Percentiles rank a stretch among this genome's conserved stretches.
phyloP scores from a whole-genome alignment of 2,329 filamentous ascomycete genomes.

The Penicillium sp. region DNA sequence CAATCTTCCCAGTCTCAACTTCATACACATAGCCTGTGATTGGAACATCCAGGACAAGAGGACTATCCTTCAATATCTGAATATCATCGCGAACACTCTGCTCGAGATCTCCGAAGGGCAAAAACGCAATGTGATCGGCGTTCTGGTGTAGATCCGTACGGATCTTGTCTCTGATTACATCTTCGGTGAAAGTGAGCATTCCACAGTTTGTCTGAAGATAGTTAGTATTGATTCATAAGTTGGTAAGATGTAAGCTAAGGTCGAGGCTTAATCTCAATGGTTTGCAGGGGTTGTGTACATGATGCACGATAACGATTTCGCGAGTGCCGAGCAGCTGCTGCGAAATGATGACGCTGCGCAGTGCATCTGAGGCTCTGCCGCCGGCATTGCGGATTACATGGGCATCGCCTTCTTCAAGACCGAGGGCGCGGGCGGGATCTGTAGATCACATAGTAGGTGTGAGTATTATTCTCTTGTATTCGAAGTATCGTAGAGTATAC shows the following conservation, averaged over 20 bases:
- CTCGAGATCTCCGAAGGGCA: constrained; percentile 64
- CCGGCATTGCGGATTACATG: constrained; percentile 77
- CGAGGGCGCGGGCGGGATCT: constrained; percentile 66
- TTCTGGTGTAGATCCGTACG: constrained; percentile 51
- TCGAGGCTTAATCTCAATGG: neutral
- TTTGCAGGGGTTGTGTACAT: constrained; percentile 20
- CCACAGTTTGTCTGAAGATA: constrained; percentile 60
- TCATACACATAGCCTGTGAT: constrained; percentile 77
- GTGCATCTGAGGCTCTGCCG: constrained; percentile 63
- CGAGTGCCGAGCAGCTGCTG: constrained; percentile 74
- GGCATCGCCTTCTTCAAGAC: constrained; percentile 70
- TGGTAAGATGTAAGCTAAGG: neutral
- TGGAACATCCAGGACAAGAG: constrained; percentile 59
- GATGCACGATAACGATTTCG: constrained; percentile 65
- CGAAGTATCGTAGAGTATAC: neutral
- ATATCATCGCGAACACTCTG: constrained; percentile 63
- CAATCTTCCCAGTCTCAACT: constrained; percentile 67
- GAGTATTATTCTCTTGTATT: neutral
- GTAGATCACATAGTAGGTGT: constrained; percentile 25
- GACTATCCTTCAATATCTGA: constrained; percentile 56
- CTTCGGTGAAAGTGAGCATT: constrained; percentile 66
- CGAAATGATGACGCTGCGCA: constrained; percentile 74
- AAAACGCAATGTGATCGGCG: constrained; percentile 56
- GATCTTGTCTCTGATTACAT: constrained; percentile 61
- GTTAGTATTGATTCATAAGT: neutral